Evolutionary conservation across 345 rosid species (phyloP), one percentile per base, ranked within the genome.

Genomic region (Eucalyptus rudis): DNA sequence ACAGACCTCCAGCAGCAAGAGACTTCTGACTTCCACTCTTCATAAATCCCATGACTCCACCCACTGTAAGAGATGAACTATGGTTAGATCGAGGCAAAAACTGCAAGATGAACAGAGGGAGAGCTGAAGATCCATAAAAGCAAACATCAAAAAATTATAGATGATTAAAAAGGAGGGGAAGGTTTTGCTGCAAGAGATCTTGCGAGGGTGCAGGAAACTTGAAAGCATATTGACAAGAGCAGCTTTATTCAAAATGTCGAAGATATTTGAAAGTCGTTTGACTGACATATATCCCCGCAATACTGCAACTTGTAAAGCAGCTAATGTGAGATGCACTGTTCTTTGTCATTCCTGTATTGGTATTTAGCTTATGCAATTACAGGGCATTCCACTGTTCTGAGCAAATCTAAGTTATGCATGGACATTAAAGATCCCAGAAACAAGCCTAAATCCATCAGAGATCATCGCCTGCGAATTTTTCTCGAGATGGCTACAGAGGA

Each of bases 21-120:
- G 99, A 97, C 89, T 95, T 95, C 95, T 95, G 97, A 92, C 99
- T 97, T 80, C 99, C 98, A 12, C 95, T 93, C 93, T 97, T 97
- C 91, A 95, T 6, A 91, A 92, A 97, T 66, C 99, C 99, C 97
- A 97, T 93, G 87, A 92, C 88, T 51, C 99, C 99, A 91, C 99
- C 99, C 91, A 92, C 99, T 97, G 91, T 56, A 91, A 40, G 86
- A 50, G 19, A 90, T 44, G 88, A 45, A 50, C 56, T 64, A 52
- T 33, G 31, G 88, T 58, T 86, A 40, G 86, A 87, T 71, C 16
- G 7, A 25, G 7, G 33, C 44, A 64, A n/a, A 12, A 25, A 29
- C n/a, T n/a, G 49, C 47, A 40, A 51, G 87, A 49, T 11, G 44
- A 87, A 86, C 86, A 79, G 22, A 45, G n/a, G 13, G 85, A 51